Conservation (phyloP, 1,139 yeast species). For the Candida sp. region DNA sequence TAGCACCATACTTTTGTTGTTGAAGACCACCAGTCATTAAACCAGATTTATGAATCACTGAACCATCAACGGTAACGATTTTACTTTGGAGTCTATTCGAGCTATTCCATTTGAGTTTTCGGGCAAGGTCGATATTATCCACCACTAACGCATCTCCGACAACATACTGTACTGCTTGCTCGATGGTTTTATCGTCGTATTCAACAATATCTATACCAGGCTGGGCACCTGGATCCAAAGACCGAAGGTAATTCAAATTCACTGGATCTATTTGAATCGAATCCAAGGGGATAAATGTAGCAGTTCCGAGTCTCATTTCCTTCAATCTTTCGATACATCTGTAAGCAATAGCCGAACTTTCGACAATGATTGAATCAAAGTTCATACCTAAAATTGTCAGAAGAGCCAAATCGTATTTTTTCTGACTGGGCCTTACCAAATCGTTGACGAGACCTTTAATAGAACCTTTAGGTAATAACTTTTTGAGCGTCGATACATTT, state of each 20-base stretch:
- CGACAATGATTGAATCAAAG: conserved; percentile 83
- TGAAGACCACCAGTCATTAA: conserved; percentile 87
- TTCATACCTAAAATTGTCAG: conserved; percentile 78
- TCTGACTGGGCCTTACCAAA: conserved; percentile 74
- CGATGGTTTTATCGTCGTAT: conserved; percentile 59
- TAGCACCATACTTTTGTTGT: conserved; percentile 28
- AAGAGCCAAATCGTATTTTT: conserved; percentile 72
- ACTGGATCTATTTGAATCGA: conserved; percentile 54
- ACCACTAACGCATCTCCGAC: conserved; percentile 84
- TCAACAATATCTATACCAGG: conserved; percentile 75
- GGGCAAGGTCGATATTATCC: conserved; percentile 66
- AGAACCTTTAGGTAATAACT: conserved; percentile 65
- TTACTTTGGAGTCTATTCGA: conserved; percentile 50
- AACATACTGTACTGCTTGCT: conserved; percentile 77
- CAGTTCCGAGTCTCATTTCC: conserved; percentile 82
- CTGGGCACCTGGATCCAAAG: conserved; percentile 51
- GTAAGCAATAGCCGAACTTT: conserved; percentile 68
- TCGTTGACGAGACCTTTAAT: conserved; percentile 81
- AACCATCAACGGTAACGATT: conserved; percentile 80
- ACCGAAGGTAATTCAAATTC: conserved; percentile 57
- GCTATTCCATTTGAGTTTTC: conserved; percentile 65
- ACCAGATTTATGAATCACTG: conserved; percentile 81
- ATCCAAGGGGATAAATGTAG: conserved; percentile 87
- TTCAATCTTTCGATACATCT: conserved; percentile 81
- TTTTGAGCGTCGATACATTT: conserved; percentile 63